These are phyloP conservation scores for Candida mesenterica DNA, from an alignment of 1,139 yeast species.

Conservation along the genomic window DNA sequence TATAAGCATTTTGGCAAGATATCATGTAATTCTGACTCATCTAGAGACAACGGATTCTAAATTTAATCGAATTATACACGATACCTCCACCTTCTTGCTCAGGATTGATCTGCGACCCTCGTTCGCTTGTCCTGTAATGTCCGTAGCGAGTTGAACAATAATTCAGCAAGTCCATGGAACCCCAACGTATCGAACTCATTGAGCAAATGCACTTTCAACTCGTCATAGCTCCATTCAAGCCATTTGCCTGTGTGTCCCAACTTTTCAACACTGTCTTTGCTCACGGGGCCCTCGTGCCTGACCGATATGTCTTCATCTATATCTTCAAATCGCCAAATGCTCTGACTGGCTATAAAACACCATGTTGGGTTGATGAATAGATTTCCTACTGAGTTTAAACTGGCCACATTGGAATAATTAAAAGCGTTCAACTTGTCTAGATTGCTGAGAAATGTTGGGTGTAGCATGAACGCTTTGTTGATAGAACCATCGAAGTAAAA, in stretches of 20 bases:
- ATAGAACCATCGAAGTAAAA: constrained; percentile 17
- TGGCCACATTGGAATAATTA: constrained; percentile 21
- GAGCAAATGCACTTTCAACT: constrained; percentile 38
- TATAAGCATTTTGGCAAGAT: no score
- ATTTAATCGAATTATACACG: no score
- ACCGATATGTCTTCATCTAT: constrained; percentile 21
- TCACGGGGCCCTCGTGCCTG: constrained; percentile 49
- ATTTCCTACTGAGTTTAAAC: constrained; percentile 41
- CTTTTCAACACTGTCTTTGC: constrained; percentile 27
- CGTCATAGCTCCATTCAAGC: constrained; percentile 34
- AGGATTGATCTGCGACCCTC: no score
- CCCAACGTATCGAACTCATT: constrained; percentile 34
- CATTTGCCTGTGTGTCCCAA: constrained; percentile 24
- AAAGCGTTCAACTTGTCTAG: constrained; percentile 34
- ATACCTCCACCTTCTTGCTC: no score
- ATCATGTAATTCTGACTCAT: no score
- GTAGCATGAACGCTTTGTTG: constrained; percentile 41
- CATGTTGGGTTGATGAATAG: constrained; percentile 57
- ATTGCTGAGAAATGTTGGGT: constrained; percentile 33
- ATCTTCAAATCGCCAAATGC: constrained; percentile 51
- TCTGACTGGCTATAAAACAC: constrained; percentile 43
- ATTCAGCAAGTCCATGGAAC: constrained; percentile 42
- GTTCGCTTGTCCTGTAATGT: constrained; percentile 34
- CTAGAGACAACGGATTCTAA: no score
- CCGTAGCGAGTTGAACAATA: constrained; percentile 47